These are phyloP conservation scores for Quercus ilex DNA, from an alignment of 306 rosid genomes.

Conservation along the genomic window DNA sequence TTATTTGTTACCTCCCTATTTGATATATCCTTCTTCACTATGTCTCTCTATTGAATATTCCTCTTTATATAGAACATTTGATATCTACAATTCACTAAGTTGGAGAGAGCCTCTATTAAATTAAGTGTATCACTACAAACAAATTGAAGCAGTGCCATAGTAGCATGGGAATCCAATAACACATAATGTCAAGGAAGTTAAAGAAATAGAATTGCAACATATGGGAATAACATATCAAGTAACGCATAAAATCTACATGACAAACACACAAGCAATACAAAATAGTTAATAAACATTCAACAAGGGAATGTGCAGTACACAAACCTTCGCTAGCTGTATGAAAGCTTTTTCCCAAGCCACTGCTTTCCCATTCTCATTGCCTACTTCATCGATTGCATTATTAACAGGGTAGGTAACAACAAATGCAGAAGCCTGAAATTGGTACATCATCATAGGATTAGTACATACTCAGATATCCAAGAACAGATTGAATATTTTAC, in stretches of 20 bases:
- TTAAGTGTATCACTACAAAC: background rate
- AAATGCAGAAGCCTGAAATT: slow-evolving; percentile 90
- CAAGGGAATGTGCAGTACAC: slow-evolving; percentile 22
- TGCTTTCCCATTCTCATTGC: slow-evolving; percentile 82
- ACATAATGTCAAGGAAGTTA: background rate
- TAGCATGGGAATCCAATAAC: background rate
- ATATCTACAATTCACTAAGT: background rate
- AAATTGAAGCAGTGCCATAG: background rate
- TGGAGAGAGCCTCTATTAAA: background rate
- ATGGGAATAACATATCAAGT: slow-evolving; percentile 10
- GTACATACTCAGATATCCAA: slow-evolving; percentile 13
- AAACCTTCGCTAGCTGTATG: slow-evolving; percentile 79
- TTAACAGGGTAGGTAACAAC: slow-evolving; percentile 84
- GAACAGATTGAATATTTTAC: slow-evolving; percentile 33
- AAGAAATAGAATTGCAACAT: background rate
- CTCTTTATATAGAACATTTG: background rate
- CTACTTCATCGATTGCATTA: slow-evolving; percentile 69
- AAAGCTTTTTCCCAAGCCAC: slow-evolving; percentile 89
- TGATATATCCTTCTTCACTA: background rate
- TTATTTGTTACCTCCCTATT: background rate
- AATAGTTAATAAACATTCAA: slow-evolving; percentile 8
- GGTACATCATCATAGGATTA: slow-evolving; percentile 26
- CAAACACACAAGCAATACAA: slow-evolving; percentile 19
- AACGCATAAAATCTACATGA: slow-evolving; percentile 5
- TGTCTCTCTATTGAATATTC: background rate